phyloP scores from a whole-genome alignment of 768 basidiomycete genomes.

The Hypholoma sublateritium region DNA sequence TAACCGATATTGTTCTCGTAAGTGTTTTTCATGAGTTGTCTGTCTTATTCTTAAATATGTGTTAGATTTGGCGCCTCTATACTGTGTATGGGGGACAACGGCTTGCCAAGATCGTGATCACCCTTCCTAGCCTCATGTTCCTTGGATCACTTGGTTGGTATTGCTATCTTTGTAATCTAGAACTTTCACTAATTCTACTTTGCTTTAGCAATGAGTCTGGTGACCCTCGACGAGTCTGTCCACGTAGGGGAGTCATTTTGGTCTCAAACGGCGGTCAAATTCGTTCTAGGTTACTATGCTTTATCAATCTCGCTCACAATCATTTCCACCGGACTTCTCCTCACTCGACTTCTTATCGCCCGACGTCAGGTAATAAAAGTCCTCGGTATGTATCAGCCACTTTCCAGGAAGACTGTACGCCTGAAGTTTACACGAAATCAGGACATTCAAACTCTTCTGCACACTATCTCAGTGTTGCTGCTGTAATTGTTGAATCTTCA shows the following conservation, averaged over 20 bases:
- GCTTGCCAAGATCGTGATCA: too few species aligned
- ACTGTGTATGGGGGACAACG: too few species aligned
- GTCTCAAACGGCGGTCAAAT: neutral
- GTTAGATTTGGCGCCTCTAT: too few species aligned
- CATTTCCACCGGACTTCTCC: slow-evolving; percentile 4
- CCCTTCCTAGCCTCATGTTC: too few species aligned
- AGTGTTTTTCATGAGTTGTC: too few species aligned
- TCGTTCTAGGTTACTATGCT: slow-evolving; percentile 8
- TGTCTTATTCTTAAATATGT: too few species aligned
- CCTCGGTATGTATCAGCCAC: neutral
- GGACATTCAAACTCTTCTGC: neutral
- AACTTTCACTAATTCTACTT: neutral
- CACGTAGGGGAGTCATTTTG: slow-evolving; percentile 2
- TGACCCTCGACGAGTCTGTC: slow-evolving; percentile 3
- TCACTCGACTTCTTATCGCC: slow-evolving; percentile 1
- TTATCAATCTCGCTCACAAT: slow-evolving; percentile 8
- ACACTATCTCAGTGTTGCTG: slow-evolving; percentile 10
- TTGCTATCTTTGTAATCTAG: too few species aligned
- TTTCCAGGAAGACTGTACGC: neutral
- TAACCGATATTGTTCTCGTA: slow-evolving; percentile 7
- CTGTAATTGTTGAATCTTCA: slow-evolving; percentile 14
- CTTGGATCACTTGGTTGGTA: too few species aligned
- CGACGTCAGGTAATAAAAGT: neutral
- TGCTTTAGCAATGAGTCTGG: slow-evolving; percentile 6
- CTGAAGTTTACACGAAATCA: too few species aligned